A percentile compares a stretch with the other conserved stretches of the same genome.
Conservation (phyloP, 75 land plant species). For the Sequoia sempervirens region DNA sequence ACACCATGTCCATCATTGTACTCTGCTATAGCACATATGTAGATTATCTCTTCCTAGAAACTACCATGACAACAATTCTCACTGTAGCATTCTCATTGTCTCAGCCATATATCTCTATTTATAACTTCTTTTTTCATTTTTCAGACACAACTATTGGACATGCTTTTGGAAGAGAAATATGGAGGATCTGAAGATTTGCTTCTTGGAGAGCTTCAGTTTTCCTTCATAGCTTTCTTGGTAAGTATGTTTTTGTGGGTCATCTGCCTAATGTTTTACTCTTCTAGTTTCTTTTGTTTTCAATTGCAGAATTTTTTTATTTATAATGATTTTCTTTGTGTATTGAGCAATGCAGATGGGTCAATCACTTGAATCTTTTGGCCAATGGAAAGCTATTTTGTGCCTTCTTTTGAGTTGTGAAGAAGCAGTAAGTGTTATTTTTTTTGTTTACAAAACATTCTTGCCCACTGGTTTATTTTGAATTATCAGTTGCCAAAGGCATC, state of each 20-base stretch:
- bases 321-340: background rate
- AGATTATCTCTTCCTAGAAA: background rate
- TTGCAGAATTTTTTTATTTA: background rate
- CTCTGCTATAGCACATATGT: background rate
- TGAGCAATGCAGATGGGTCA: constrained; percentile 80
- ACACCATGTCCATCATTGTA: background rate
- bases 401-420: constrained; percentile 71
- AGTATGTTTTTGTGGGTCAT: background rate
- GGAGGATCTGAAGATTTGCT: constrained; percentile 72
- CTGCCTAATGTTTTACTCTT: background rate
- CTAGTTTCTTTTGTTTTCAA: background rate
- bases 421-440: constrained; percentile 53
- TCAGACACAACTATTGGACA: constrained; percentile 67
- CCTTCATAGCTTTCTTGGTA: constrained; percentile 91
- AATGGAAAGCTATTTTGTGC: constrained; percentile 90
- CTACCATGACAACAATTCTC: background rate
- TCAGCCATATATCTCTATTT: background rate
- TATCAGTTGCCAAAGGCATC: background rate
- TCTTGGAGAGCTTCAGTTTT: constrained; percentile 90
- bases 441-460: background rate
- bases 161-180: constrained; percentile 45
- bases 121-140: constrained; percentile 7
- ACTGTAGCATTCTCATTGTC: background rate
- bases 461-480: background rate
- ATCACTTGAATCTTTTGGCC: constrained; percentile 91